These are phyloP conservation scores for Auricularia heimuer DNA, from an alignment of 768 basidiomycete species.

Conservation along the genomic window DNA sequence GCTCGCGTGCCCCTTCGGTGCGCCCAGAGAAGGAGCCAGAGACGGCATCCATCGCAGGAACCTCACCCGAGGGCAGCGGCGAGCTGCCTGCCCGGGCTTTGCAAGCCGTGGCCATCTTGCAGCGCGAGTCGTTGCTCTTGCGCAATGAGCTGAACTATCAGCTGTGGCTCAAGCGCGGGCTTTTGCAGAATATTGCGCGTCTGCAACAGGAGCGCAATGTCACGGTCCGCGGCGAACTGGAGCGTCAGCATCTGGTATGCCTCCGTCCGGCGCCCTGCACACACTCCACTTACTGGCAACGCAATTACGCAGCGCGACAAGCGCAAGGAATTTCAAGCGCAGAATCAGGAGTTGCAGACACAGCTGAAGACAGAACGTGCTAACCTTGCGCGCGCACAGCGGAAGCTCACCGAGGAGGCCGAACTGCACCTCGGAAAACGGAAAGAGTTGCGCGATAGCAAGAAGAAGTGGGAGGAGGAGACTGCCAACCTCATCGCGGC, in stretches of 20 bases:
- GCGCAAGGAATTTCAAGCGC: constrained; percentile 62
- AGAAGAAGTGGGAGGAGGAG: constrained; percentile 65
- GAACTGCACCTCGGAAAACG: constrained; percentile 69
- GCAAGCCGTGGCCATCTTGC: constrained; percentile 60
- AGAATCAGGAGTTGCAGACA: constrained; percentile 54
- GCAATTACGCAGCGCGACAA: constrained; percentile 56
- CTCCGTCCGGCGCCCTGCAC: no score
- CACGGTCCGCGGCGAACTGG: constrained; percentile 66
- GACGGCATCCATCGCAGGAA: background rate
- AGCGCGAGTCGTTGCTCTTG: constrained; percentile 64
- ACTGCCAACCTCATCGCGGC: constrained; percentile 56
- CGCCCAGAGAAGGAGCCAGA: background rate
- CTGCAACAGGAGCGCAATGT: constrained; percentile 65
- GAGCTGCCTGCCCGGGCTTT: constrained; percentile 39
- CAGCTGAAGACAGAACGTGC: constrained; percentile 66
- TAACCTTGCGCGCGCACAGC: constrained; percentile 62
- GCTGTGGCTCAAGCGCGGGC: constrained; percentile 72
- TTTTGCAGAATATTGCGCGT: constrained; percentile 72
- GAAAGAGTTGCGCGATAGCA: constrained; percentile 66
- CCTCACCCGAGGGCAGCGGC: background rate
- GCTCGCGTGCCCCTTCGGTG: background rate
- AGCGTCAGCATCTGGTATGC: constrained; percentile 70
- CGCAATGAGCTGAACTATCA: constrained; percentile 81
- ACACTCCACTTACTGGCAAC: no score
- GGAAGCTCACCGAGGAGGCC: constrained; percentile 79